These are phyloP conservation scores for Pyronema domesticum DNA, from an alignment of 495 filamentous ascomycete species.

Conservation along the genomic window DNA sequence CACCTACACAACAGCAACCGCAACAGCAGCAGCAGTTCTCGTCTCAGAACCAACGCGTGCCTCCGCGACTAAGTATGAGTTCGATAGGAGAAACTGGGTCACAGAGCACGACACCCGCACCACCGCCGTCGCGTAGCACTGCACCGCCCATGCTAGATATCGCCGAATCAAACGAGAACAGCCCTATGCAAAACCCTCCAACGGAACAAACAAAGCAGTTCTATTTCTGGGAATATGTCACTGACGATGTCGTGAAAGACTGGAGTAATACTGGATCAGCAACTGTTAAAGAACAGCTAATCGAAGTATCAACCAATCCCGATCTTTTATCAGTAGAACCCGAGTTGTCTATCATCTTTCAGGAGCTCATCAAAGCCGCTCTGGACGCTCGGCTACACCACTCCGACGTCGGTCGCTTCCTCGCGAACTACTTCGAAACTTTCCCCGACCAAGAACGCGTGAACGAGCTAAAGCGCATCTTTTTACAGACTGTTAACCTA, in stretches of 20 bases:
- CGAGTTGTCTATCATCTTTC: constrained; percentile 52
- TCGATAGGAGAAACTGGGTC: neutral
- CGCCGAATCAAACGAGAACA: constrained; percentile 12
- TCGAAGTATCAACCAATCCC: constrained; percentile 30
- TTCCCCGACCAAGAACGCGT: constrained; percentile 29
- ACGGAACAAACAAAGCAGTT: constrained; percentile 17
- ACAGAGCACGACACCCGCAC: neutral
- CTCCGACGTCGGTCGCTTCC: constrained; percentile 47
- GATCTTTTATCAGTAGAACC: constrained; percentile 29
- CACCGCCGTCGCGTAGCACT: constrained; percentile 7
- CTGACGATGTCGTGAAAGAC: constrained; percentile 29
- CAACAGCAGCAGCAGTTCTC: constrained; percentile 12
- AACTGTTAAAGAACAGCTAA: constrained; percentile 31
- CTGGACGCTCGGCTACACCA: constrained; percentile 49
- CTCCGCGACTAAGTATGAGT: neutral
- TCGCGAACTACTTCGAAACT: constrained; percentile 56
- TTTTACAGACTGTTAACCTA: constrained; percentile 66
- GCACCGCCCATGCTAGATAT: constrained; percentile 9
- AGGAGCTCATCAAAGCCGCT: constrained; percentile 63
- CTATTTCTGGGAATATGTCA: constrained; percentile 43
- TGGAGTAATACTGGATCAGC: constrained; percentile 36
- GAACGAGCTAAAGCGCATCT: constrained; percentile 35
- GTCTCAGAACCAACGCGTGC: constrained; percentile 9
- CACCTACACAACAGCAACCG: constrained; percentile 11
- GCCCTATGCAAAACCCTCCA: constrained; percentile 5